phyloP scores from a whole-genome alignment of 164 flowering plant genomes.

The Vitis cinerea region DNA sequence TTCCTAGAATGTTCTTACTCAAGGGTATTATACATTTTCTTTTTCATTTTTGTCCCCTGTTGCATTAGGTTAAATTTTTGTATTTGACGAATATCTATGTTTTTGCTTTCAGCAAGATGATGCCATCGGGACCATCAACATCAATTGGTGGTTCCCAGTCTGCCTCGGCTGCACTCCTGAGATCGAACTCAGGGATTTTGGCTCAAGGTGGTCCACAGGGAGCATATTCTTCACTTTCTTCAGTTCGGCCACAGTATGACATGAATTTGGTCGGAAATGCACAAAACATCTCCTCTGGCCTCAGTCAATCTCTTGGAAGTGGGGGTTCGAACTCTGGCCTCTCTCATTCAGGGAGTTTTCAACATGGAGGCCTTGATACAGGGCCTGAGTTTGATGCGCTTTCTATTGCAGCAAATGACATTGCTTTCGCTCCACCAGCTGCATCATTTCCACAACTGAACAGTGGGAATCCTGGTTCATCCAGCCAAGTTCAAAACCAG shows the following conservation, averaged over 20 bases:
- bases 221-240: conserved; percentile 55
- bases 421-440: conserved; percentile 51
- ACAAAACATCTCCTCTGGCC: conserved; percentile 64
- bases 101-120: conserved; percentile 30
- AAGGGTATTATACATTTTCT: no score
- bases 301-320: conserved; percentile 77
- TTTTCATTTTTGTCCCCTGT: no score
- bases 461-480: conserved; percentile 39
- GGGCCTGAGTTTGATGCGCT: conserved; percentile 86
- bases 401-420: conserved; percentile 60
- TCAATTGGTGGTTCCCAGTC: conserved; percentile 55
- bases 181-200: conserved; percentile 59
- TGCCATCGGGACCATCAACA: conserved; percentile 59
- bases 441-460: conserved; percentile 46
- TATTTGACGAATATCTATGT: no score
- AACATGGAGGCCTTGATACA: conserved; percentile 54
- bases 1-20: no score
- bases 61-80: no score
- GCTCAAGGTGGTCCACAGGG: conserved; percentile 63
- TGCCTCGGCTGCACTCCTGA: conserved; percentile 44
- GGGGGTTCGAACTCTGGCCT: conserved; percentile 60
- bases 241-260: conserved; percentile 64
- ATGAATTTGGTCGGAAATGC: conserved; percentile 70
- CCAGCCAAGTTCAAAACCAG: conserved; percentile 55
- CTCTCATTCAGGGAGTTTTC: conserved; percentile 56